These are phyloP conservation scores for Populus hybrid DNA, from an alignment of 441 rosid species.

Conservation along the genomic window DNA sequence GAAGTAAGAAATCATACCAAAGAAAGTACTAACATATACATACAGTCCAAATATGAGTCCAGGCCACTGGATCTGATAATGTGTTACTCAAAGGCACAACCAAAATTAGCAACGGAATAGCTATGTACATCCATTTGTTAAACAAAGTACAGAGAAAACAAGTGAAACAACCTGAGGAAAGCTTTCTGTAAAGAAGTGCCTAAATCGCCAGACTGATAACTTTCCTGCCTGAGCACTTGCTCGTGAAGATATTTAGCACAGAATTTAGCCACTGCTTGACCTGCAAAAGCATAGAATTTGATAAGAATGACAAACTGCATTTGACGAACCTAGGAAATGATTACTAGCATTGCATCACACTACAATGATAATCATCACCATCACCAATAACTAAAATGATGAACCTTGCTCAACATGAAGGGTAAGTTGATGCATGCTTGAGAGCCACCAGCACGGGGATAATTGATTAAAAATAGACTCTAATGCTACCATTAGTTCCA, in stretches of 20 bases:
- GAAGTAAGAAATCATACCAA: not conserved
- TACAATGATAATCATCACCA: not conserved
- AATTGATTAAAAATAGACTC: not conserved
- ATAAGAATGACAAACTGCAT: not conserved
- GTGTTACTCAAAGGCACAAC: not conserved
- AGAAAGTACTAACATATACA: not conserved
- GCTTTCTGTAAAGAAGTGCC: constrained; percentile 57
- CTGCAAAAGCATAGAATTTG: constrained; percentile 34
- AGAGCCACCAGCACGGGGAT: not conserved
- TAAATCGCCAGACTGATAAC: constrained; percentile 61
- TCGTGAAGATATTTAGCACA: constrained; percentile 86
- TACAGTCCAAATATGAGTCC: not conserved
- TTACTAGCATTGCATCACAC: not conserved
- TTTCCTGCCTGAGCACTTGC: constrained; percentile 64
- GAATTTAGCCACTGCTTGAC: constrained; percentile 79
- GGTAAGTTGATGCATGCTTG: constrained; percentile 1
- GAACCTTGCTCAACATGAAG: not conserved
- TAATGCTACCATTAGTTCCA: not conserved
- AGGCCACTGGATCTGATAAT: not conserved
- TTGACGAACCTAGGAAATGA: not conserved
- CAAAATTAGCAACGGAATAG: not conserved
- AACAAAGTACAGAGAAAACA: not conserved
- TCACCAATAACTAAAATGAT: not conserved
- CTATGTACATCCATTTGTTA: not conserved
- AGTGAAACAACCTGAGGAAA: constrained; percentile 56